phyloP scores from a whole-genome alignment of 768 basidiomycete genomes.

The Boletus sp. region DNA sequence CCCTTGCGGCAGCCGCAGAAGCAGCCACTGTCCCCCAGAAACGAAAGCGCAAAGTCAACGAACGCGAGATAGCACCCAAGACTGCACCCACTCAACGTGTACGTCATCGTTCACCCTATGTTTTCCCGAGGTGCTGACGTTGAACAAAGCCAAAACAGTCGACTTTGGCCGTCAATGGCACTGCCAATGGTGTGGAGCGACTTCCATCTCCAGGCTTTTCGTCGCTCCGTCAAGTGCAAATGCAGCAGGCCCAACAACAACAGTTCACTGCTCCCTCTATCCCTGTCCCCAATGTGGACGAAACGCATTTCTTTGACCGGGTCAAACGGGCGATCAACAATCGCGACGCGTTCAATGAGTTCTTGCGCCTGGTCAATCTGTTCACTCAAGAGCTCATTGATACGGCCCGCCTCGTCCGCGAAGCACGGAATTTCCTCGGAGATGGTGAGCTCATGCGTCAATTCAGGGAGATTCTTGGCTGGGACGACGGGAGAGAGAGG shows the following conservation, averaged over 20 bases:
- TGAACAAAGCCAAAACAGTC: conserved; percentile 24
- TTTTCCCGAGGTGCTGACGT: conserved; percentile 2
- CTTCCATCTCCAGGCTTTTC: conserved; percentile 22
- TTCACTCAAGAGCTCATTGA: conserved; percentile 96
- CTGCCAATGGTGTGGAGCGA: conserved; percentile 20
- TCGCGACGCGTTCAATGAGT: conserved; percentile 86
- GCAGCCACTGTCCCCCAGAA: conserved; percentile 56
- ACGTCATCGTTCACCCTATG: conserved; percentile 3
- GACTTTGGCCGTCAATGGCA: conserved; percentile 16
- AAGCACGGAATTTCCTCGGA: conserved; percentile 72
- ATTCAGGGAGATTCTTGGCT: conserved; percentile 85
- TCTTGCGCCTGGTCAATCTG: conserved; percentile 91
- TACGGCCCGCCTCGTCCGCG: conserved; percentile 75
- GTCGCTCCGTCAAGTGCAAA: conserved; percentile 21
- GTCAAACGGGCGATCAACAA: conserved; percentile 73
- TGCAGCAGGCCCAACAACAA: conserved; percentile 24
- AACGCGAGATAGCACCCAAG: conserved; percentile 32
- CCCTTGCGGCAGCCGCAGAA: conserved; percentile 38
- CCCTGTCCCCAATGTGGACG: conserved; percentile 38
- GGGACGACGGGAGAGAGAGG: conserved; percentile 72
- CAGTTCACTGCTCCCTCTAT: conserved; percentile 18
- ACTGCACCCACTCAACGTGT: conserved; percentile 25
- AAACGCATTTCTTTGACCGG: conserved; percentile 88
- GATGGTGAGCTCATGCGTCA: conserved; percentile 78
- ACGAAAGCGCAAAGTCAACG: conserved; percentile 63